These are phyloP conservation scores for Juglanconis oblonga DNA, from an alignment of 2,329 filamentous ascomycete genomes.

Conservation along the genomic window DNA sequence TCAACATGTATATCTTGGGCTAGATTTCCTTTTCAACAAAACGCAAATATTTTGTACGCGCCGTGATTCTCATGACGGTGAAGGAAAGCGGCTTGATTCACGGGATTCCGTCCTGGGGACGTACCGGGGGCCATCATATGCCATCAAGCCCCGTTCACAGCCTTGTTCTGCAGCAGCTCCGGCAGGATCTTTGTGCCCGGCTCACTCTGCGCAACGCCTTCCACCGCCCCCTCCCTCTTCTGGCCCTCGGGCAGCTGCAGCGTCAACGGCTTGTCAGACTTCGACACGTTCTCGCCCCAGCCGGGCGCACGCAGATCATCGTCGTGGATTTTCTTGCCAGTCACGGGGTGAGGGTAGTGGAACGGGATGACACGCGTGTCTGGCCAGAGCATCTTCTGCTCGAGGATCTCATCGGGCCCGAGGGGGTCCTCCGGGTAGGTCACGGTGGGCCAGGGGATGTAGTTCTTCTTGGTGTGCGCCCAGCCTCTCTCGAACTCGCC, in stretches of 20 bases:
- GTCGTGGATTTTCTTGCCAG: conserved; percentile 39
- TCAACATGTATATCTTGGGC: neutral
- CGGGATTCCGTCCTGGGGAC: no score
- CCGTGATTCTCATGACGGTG: no score
- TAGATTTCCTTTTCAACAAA: no score
- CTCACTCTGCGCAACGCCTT: conserved; percentile 23
- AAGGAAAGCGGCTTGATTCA: no score
- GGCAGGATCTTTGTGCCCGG: conserved; percentile 34
- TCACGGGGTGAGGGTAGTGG: conserved; percentile 51
- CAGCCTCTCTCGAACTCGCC: conserved; percentile 51
- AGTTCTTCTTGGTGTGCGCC: conserved; percentile 51
- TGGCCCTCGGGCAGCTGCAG: conserved; percentile 36
- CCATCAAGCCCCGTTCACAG: conserved; percentile 14
- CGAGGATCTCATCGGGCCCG: conserved; percentile 51
- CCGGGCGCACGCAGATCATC: conserved; percentile 47
- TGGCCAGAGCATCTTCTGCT: conserved; percentile 54
- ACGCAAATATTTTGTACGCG: no score
- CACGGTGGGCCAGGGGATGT: conserved; percentile 47
- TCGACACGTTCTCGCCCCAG: conserved; percentile 39
- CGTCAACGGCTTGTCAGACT: conserved; percentile 39
- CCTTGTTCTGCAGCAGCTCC: conserved; percentile 31
- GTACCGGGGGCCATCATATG: no score
- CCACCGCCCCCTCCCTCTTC: conserved; percentile 30
- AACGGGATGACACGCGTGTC: conserved; percentile 53
- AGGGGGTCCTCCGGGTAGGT: conserved; percentile 47